Evolutionary conservation across 495 filamentous ascomycete species (phyloP), one percentile per base, ranked within the genome.

Genomic region (Penicillium coprophilum): DNA sequence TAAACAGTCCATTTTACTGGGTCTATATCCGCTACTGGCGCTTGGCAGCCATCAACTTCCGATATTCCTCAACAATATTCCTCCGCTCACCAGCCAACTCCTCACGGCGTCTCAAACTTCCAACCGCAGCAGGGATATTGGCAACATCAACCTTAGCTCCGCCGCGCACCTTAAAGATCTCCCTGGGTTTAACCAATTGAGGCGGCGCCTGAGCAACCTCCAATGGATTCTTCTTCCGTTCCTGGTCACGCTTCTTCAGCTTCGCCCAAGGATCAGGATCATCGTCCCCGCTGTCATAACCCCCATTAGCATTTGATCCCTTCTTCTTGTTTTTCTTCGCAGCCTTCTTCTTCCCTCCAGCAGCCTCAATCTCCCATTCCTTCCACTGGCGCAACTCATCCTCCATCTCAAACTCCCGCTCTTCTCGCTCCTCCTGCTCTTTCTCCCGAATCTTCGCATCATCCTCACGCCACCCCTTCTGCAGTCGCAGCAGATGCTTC

Each of bases 191-290:
- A 47, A 75, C 83, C 58, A 97, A 78, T 59, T 84, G 81, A 8
- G 94, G 94, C 36, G 94, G 94, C 15, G 90, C 92, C 46, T 85
- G 72, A 8, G 84, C 92, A 36, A 93, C 85, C 64, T 96, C 92
- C 64, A 92, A 83, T 48, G 96, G 76, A 72, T 73, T 69, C 48
- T 70, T 38, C 57, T 64, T 54, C 38, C 80, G 75, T 66, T 82
- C 87, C 24, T 82, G 80, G 11, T 80, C 84, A 34, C 84, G 78
- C 38, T 74, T 77, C 59, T 73, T 76, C 60, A 97, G 70, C 56
- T 81, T 83, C 49, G 81, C 85, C 92, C 93, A 98, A 10, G 91
- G 90, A 76, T 97, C 93, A 19, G 83, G 81, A 21, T 86, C 80
- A 31, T 80, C 76, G 55, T 77, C 60, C 9, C 46, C 63, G 12